These are phyloP conservation scores for Cytospora piceicola DNA, from an alignment of 2,329 filamentous ascomycete species.

Conservation along the genomic window DNA sequence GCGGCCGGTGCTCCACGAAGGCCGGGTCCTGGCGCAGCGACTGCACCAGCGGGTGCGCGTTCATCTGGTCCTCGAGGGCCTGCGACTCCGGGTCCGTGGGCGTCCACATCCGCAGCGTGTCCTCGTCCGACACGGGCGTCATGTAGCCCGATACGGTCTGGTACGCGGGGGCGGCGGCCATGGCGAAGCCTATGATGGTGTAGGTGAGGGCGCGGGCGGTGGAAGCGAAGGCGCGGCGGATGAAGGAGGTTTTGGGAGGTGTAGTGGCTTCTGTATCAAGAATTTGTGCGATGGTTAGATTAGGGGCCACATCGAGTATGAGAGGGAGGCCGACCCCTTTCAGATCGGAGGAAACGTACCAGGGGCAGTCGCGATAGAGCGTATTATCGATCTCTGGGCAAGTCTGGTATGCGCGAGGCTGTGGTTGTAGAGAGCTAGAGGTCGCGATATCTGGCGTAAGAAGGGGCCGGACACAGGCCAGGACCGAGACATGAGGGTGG, in stretches of 20 bases:
- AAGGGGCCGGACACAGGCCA: slow-evolving; percentile 15
- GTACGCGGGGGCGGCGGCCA: slow-evolving; percentile 58
- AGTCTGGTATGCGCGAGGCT: background rate
- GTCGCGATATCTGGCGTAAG: slow-evolving; percentile 22
- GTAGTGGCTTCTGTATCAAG: slow-evolving; percentile 29
- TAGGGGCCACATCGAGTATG: background rate
- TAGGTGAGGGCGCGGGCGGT: slow-evolving; percentile 53
- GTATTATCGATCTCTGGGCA: slow-evolving; percentile 8
- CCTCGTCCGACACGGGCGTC: slow-evolving; percentile 66
- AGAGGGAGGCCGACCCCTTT: background rate
- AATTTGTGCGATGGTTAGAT: slow-evolving; percentile 5
- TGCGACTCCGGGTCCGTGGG: slow-evolving; percentile 57
- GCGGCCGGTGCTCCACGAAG: slow-evolving; percentile 78
- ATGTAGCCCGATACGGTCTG: slow-evolving; percentile 53
- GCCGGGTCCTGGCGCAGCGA: slow-evolving; percentile 68
- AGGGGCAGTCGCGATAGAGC: slow-evolving; percentile 31
- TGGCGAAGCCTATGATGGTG: slow-evolving; percentile 57
- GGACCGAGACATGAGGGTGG: slow-evolving; percentile 23
- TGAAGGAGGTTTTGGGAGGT: slow-evolving; percentile 42
- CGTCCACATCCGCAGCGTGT: slow-evolving; percentile 70
- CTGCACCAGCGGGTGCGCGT: slow-evolving; percentile 73
- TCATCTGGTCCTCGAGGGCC: slow-evolving; percentile 74
- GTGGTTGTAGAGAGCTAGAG: background rate
- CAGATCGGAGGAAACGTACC: slow-evolving; percentile 28
- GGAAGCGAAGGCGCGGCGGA: slow-evolving; percentile 51